phyloP scores from a whole-genome alignment of 2,329 filamentous ascomycete genomes.

The Claviceps sorghi region DNA sequence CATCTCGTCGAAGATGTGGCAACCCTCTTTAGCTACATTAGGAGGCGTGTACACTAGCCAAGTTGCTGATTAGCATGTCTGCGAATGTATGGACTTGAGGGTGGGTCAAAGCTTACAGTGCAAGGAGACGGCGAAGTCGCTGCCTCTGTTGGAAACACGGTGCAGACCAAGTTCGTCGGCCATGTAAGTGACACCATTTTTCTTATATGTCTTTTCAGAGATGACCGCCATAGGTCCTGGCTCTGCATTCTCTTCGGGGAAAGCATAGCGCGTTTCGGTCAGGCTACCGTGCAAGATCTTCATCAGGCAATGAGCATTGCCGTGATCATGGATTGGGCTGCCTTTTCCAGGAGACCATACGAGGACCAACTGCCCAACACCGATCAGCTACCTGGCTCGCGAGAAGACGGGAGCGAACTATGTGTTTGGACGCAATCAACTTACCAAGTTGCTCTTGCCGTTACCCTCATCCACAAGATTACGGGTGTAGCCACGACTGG shows the following conservation, averaged over 20 bases:
- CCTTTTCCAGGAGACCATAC: conserved; percentile 79
- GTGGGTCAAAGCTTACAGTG: conserved; percentile 41
- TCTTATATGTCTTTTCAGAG: conserved; percentile 50
- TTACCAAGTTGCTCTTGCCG: conserved; percentile 58
- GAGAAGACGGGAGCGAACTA: not conserved
- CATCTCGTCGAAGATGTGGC: conserved; percentile 62
- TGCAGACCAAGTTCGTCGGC: conserved; percentile 80
- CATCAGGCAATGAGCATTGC: conserved; percentile 85
- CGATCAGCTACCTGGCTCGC: not conserved
- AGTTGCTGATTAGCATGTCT: conserved; percentile 16
- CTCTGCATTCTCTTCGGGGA: conserved; percentile 38
- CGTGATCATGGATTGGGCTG: conserved; percentile 78
- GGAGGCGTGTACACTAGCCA: conserved; percentile 65
- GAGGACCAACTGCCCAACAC: conserved; percentile 50
- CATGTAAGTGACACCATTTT: conserved; percentile 78
- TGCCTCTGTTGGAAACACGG: conserved; percentile 61
- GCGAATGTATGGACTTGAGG: conserved; percentile 6
- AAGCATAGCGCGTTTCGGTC: conserved; percentile 68
- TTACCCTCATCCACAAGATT: conserved; percentile 87
- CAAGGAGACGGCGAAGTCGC: conserved; percentile 67
- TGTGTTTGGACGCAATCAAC: conserved; percentile 12
- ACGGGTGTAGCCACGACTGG: conserved; percentile 59
- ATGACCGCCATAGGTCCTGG: conserved; percentile 47
- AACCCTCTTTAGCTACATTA: conserved; percentile 71
- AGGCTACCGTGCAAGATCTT: conserved; percentile 68